Evolutionary conservation across 1,139 yeast genomes (phyloP), one percentile per base, ranked within the genome.

Genomic region (Blastobotrys serpentis): DNA sequence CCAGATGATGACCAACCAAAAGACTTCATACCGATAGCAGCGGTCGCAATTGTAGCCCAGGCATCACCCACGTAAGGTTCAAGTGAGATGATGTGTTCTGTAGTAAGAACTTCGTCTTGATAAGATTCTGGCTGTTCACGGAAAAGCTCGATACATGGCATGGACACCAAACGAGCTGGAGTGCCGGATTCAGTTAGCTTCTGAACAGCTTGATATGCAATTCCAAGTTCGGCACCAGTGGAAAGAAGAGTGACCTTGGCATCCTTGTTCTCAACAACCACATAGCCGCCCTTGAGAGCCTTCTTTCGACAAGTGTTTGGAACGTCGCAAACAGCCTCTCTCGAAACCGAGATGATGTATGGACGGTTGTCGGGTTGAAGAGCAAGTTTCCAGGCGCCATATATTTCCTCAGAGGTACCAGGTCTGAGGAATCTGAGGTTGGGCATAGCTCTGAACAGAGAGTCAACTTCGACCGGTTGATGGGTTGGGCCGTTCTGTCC

Each of bases 401-500:
- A 65, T 26, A 59, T 56, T 50, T 68, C 72, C 18, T 60, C 60
- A 10, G 61, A 51, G 45, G 67, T 70, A 47, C 64, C 58, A 2
- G 72, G 72, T 42, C 72, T 56, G 38, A 67, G 56, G 52, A 60
- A 67, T 17, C 57, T 51, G 42, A 63, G 36, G 52, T 69, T 67
- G 5, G 73, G 73, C 61, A 69, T 56, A 10, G 73, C 60, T 44
- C 73, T 58, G 55, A 61, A 69, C 17, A 68, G 57, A 2, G 67
- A 59, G 5, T 69, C 58, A 13, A 67, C 50, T 1, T 62, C 72
- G 39, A 69, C 65, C 14, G 73, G 72, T 46, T 69, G 73, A 52
- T 69, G 73, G 11, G 73, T 70, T 37, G 73, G 74, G 14, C 74
- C 74, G 56, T 70, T 71, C 55, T 69, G 72, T 30, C 74, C 74